Base-by-base conservation (phyloP, 352 stramenopile genomes). In the Plasmopara halstedii region DNA sequence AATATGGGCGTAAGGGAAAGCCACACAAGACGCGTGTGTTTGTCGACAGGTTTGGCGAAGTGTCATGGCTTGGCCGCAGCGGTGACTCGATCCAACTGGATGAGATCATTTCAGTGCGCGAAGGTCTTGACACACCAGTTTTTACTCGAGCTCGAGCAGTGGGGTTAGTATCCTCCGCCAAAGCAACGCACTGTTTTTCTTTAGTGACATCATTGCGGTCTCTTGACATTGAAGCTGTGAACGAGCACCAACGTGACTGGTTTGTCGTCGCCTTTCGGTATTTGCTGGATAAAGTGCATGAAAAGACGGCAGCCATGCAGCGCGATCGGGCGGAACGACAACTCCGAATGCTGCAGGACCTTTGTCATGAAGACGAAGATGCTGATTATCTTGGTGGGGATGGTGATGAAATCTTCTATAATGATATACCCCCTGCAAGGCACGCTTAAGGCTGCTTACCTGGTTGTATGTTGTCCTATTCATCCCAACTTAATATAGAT, bases 221-320 rank as follows among this genome's bases (percentile, higher is more conserved):
- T 14, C 62, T 92, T 3, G 81, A 92, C 56, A 83, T 92, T 15
- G 71, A 92, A 48, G 79, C 73, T 0, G 26, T 70, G 26, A 86
- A 65, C 42, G 81, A 92, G 50, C 56, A 73, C 23, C 64, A 84
- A 53, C 77, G 81, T 22, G 81, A 92, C 67, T 92, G 79, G 78
- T 88, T 87, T 42, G 81, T 88, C 13, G 74, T 92, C 17, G 81
- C 81, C n/a, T 88, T 92, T 46, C 67, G 78, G 11, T 92, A 92
- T 51, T 46, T 92, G 36, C 62, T 89, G 39, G 75, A 92, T 53
- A 92, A 92, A 42, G 79, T 92, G 33, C 71, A 85, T 42, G 81
- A 92, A 57, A 88, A 88, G 33, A 88, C 73, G 1, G 74, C 74
- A 0, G 78, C 79, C 15, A 67, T 88, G 46, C 74, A 87, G 39